Evolutionary conservation across 83 land plant genomes (phyloP).

Genomic region (Larix sibirica): DNA sequence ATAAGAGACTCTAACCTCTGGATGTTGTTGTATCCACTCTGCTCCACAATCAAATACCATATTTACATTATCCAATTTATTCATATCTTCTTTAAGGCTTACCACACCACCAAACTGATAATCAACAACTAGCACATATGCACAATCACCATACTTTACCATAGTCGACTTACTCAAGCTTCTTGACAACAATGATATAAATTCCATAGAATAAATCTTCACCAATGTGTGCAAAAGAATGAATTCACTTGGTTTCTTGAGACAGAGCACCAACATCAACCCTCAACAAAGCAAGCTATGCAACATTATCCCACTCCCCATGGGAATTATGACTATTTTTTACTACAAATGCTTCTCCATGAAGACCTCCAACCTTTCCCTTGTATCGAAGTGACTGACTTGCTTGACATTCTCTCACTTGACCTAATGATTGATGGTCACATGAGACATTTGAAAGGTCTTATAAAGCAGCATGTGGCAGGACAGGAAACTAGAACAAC

Average conservation of each 20-base stretch:
- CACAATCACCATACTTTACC: constrained; percentile 48
- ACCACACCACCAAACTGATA: constrained; percentile 88
- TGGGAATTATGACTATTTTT: constrained; percentile 56
- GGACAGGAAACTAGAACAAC: no score
- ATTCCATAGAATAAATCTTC: constrained; percentile 79
- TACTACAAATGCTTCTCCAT: constrained; percentile 76
- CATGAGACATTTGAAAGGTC: no score
- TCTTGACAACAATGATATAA: constrained; percentile 50
- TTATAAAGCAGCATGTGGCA: no score
- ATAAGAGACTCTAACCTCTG: constrained; percentile 72
- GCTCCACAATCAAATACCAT: constrained; percentile 79
- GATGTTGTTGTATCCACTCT: constrained; percentile 78
- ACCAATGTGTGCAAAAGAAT: constrained; percentile 58
- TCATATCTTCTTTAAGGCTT: constrained; percentile 80
- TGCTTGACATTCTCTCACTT: constrained; percentile 24
- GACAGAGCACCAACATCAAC: constrained; percentile 52
- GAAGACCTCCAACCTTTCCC: constrained; percentile 68
- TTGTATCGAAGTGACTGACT: no score
- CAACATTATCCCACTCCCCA: constrained; percentile 89
- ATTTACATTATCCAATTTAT: constrained; percentile 61
- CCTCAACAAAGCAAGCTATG: constrained; percentile 71
- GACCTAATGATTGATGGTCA: constrained; percentile 49
- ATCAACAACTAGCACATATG: constrained; percentile 81
- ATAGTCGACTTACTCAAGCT: constrained; percentile 53
- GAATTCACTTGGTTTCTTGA: constrained; percentile 31